phyloP scores from a whole-genome alignment of 2,329 filamentous ascomycete genomes.

The Macrophomina pseudophaseolina region DNA sequence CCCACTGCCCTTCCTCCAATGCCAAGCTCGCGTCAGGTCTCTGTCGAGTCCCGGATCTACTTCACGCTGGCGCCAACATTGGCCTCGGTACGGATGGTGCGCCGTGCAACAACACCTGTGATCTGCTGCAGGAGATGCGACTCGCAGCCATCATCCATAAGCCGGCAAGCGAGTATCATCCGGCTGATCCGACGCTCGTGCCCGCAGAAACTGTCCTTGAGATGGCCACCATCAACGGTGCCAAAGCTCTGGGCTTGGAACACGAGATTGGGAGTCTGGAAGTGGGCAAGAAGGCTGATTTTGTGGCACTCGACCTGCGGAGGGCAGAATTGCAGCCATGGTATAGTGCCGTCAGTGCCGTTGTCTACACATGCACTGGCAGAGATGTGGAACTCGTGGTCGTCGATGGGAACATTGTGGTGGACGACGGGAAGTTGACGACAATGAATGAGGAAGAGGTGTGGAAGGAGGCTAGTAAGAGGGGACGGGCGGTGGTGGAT shows the following conservation, averaged over 20 bases:
- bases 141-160: constrained; percentile 58
- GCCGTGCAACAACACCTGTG: constrained; percentile 59
- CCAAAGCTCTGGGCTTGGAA: constrained; percentile 51
- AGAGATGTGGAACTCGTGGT: constrained; percentile 52
- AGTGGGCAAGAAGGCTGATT: constrained; percentile 53
- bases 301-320: constrained; percentile 44
- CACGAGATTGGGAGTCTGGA: constrained; percentile 48
- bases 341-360: constrained; percentile 45
- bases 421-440: constrained; percentile 42
- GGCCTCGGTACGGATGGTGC: constrained; percentile 59
- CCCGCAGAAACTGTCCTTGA: constrained; percentile 54
- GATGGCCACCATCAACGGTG: constrained; percentile 60
- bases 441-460: constrained; percentile 50
- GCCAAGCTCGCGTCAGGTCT: constrained; percentile 59
- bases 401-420: constrained; percentile 49
- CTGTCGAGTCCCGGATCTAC: constrained; percentile 53
- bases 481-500: constrained; percentile 44
- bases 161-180: constrained; percentile 33
- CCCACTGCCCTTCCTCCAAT: constrained; percentile 59
- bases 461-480: constrained; percentile 43
- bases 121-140: constrained; percentile 60
- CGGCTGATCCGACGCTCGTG: constrained; percentile 49
- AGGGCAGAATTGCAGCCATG: constrained; percentile 35
- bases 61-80: constrained; percentile 52
- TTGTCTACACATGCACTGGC: constrained; percentile 53